Evolutionary conservation across 2,329 filamentous ascomycete genomes (phyloP).

Genomic region (Apiospora koreana): DNA sequence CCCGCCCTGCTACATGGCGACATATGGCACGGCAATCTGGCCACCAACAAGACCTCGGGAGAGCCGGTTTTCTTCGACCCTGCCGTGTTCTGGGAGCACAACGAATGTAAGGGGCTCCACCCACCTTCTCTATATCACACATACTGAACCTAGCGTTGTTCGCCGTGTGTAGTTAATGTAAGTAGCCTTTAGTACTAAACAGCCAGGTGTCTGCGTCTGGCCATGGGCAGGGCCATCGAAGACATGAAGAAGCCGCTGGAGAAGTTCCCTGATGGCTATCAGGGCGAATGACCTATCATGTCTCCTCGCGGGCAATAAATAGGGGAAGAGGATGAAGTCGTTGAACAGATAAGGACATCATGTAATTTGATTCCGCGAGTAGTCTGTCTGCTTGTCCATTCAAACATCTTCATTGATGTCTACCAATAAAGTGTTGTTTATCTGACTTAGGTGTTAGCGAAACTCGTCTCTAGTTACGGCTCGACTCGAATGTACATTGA

Average conservation of each 20-base stretch:
- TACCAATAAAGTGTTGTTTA: not conserved
- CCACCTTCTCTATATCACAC: not conserved
- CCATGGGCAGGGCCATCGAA: not conserved
- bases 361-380: too few species aligned
- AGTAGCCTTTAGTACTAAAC: not conserved
- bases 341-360: too few species aligned
- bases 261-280: not conserved
- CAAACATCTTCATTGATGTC: conserved; percentile 5
- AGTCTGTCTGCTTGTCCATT: too few species aligned
- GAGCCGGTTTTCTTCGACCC: too few species aligned
- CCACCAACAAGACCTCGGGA: too few species aligned
- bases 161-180: not conserved
- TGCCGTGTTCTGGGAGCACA: too few species aligned
- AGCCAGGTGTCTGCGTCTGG: not conserved
- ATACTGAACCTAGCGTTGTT: not conserved
- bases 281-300: not conserved
- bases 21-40: too few species aligned
- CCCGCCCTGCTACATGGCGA: too few species aligned
- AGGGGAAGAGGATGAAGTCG: too few species aligned
- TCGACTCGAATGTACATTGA: not conserved
- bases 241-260: not conserved
- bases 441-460: not conserved
- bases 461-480: not conserved
- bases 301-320: too few species aligned
- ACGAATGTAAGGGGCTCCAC: too few species aligned